Evolutionary conservation across 805 yeast species (phyloP), one percentile per base, ranked within the genome.

Genomic region (Starmerella powellii): DNA sequence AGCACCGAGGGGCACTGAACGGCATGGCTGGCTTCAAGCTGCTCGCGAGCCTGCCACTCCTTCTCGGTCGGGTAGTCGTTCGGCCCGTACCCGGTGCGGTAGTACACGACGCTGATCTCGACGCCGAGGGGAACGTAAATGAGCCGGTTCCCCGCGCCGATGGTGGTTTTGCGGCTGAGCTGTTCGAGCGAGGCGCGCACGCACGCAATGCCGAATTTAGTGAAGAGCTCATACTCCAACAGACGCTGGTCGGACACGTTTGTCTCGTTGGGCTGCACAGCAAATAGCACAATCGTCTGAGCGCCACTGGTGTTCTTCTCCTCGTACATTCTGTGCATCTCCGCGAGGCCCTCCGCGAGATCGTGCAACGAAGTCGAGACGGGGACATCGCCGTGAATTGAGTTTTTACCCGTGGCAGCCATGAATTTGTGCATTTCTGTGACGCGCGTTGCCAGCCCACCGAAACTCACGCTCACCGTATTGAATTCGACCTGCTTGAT

Each of bases 401-500:
- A 21, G 38, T 72, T 57, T 17, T 60, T 59, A 19, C 61, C 59
- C 1, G 69, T 56, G 33, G 67, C 66, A 4, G 63, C 55, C 17
- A 64, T 51, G 49, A 72, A 83, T 17, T 68, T 60, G 61, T 91
- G 98, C 43, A 84, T 64, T 50, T 73, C 67, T 17, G 91, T 81
- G 20, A 84, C 88, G 57, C 79, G 81, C 12, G 85, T 60, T 2
- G 94, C 79, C 43, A 91, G 67, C 0, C 94, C 97, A 17, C 94
- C 95, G 65, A 91, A 91, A 1, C 96, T 87, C 3, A 88, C 95
- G 54, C 95, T 81, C 3, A 91, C 84, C 1, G 98, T 87, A 62
- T 91, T 91, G 65, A 88, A 88, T 60, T 91, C 99, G 39, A 91
- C 91, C 61, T 91, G 98, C 57, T 88, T 87, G 55, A 88, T 80